These are phyloP conservation scores for Trametes coccinea DNA, from an alignment of 768 basidiomycete genomes.

Conservation along the genomic window DNA sequence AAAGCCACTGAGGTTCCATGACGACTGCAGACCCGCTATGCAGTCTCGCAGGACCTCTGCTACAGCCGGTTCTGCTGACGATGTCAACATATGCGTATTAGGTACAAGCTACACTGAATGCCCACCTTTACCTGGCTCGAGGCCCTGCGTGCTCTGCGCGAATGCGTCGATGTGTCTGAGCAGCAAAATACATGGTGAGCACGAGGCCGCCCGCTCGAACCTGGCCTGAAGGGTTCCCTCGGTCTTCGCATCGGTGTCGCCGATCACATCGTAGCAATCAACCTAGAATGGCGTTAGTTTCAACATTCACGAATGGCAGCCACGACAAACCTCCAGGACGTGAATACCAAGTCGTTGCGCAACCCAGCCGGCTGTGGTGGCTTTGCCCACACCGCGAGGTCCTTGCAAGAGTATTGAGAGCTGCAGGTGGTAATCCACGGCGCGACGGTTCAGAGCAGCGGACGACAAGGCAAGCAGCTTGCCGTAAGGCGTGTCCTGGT, in stretches of 20 bases:
- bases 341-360: conserved; percentile 72
- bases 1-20: conserved; percentile 61
- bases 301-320: no score
- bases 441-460: conserved; percentile 57
- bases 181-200: conserved; percentile 84
- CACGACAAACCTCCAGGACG: conserved; percentile 62
- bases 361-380: conserved; percentile 56
- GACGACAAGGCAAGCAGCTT: conserved; percentile 59
- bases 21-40: conserved; percentile 53
- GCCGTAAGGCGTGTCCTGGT: conserved; percentile 37
- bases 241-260: conserved; percentile 75
- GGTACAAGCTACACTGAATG: not conserved
- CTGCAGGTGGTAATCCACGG: conserved; percentile 61
- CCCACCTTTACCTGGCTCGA: conserved; percentile 66
- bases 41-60: conserved; percentile 62
- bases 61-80: conserved; percentile 54
- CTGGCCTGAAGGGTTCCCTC: conserved; percentile 70
- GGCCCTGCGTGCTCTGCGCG: conserved; percentile 61
- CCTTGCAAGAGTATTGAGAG: conserved; percentile 80
- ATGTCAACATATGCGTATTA: not conserved
- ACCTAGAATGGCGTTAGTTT: conserved; percentile 48
- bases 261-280: conserved; percentile 81
- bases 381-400: conserved; percentile 79
- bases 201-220: conserved; percentile 74
- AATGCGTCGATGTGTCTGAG: conserved; percentile 83